Percentiles rank a stretch among this genome's conserved stretches.
phyloP scores from a whole-genome alignment of 78 protist species.

The Speleostelium caveatum region DNA sequence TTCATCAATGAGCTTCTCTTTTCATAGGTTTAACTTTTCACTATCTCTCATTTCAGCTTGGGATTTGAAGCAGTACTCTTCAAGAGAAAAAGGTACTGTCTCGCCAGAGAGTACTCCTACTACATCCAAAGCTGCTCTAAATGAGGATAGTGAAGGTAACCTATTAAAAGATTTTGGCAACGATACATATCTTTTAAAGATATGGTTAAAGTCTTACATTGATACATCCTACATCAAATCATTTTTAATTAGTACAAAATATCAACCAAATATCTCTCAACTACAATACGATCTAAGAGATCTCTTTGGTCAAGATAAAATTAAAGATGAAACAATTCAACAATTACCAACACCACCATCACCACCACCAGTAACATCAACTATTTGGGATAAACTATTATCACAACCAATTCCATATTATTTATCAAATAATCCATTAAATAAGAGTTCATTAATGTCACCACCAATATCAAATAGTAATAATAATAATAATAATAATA shows the following conservation, averaged over 20 bases:
- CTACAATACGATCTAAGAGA: background rate
- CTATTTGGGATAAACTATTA: constrained; percentile 20
- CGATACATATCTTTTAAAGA: constrained; percentile 1
- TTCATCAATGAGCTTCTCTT: background rate
- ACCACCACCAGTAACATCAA: background rate
- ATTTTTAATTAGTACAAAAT: too few species aligned
- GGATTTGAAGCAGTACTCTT: background rate
- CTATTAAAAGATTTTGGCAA: background rate
- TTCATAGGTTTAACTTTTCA: constrained; percentile 19
- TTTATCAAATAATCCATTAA: background rate
- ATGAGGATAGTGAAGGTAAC: too few species aligned
- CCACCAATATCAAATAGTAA: too few species aligned
- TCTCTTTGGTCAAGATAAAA: background rate
- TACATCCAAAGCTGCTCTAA: too few species aligned
- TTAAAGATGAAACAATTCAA: background rate
- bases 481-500: constrained; percentile 8
- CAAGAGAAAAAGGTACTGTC: background rate
- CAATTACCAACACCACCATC: background rate
- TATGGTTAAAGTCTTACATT: constrained; percentile 8
- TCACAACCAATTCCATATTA: constrained; percentile 9
- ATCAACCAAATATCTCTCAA: background rate
- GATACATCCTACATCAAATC: background rate
- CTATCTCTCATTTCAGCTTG: constrained; percentile 27
- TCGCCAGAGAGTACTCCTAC: background rate
- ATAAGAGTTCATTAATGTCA: background rate